Base-by-base conservation (phyloP, 768 basidiomycete genomes). In the Favolaschia claudopus region DNA sequence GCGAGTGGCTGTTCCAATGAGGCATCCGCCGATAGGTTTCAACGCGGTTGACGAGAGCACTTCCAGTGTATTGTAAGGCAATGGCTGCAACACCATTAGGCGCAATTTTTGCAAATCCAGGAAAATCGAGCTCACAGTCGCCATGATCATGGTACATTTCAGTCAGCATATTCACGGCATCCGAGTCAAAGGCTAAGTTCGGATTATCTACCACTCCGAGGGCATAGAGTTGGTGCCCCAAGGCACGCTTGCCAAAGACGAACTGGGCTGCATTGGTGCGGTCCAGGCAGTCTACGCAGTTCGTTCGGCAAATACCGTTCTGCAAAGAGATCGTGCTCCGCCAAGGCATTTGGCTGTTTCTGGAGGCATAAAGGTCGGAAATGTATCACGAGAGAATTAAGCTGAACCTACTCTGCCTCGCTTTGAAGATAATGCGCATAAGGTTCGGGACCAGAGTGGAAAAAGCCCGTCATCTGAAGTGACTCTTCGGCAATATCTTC, bases 91-190 rank as follows among this genome's bases (percentile, higher is more conserved):
- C 8, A 34, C 10, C 2, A 55, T 27, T 28, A 3, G 24, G 28
- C 4, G 15, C 2, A 27, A 20, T 12, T 42, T 28, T 15, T n/a
- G n/a, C n/a, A n/a, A 20, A 53, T 14, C 10, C 27, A 63, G 34
- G 19, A 5, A 28, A 31, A 37, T 25, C 43, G 34, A 24, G 74
- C 91, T 68, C 69, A 95, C 94, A 96, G 69, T 97, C 95, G 1
- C 95, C 95, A 65, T 97, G 95, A 72, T 97, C 95, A 70, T 96
- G 95, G 72, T 96, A 98, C 95, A 99, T 98, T 76, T 97, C 95
- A 4, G 95, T 99, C 65, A 99, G 70, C 86, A 99, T 95, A 71
- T 96, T 95, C 36, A 96, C 92, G 1, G 94, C 95, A 72, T 96
- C 96, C 10, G 92, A 94, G 67, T 96, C 95, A 69, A 96, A 96